Conservation (phyloP, 2,329 filamentous ascomycete genomes). For the Calonectria honghensis region DNA sequence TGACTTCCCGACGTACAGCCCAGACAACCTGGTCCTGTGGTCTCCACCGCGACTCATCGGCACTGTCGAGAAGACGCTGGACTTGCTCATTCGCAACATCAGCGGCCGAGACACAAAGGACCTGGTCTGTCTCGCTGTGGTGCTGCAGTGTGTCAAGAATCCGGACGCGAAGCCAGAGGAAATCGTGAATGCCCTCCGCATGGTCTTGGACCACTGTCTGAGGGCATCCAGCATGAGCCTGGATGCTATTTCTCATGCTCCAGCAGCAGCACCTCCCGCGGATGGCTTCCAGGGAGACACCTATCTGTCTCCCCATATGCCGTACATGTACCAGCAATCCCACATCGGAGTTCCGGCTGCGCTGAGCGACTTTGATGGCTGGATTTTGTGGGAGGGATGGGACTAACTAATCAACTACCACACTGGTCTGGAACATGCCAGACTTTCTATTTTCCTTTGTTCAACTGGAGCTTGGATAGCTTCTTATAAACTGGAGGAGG, state of each 20-base stretch:
- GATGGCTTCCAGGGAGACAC: constrained; percentile 53
- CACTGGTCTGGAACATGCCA: not conserved
- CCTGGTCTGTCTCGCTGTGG: constrained; percentile 68
- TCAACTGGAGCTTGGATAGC: constrained; percentile 7
- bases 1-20: constrained; percentile 58
- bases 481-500: constrained; percentile 20
- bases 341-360: constrained; percentile 53
- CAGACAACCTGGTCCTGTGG: constrained; percentile 64
- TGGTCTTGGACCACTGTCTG: constrained; percentile 67
- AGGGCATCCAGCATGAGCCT: constrained; percentile 65
- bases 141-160: constrained; percentile 67
- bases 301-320: constrained; percentile 54
- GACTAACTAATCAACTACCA: constrained; percentile 55
- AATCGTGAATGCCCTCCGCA: constrained; percentile 63
- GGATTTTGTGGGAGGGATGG: constrained; percentile 65
- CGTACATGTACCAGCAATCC: constrained; percentile 58
- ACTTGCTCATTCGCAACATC: constrained; percentile 67
- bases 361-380: constrained; percentile 57
- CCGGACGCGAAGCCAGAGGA: constrained; percentile 65
- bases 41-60: constrained; percentile 63
- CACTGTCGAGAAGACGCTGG: constrained; percentile 69
- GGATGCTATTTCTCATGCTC: constrained; percentile 57
- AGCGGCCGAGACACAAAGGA: constrained; percentile 71
- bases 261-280: constrained; percentile 19
- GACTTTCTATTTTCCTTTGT: constrained; percentile 27